Conservation (phyloP, 2,329 filamentous ascomycete genomes). For the Diaporthe aspalathi region DNA sequence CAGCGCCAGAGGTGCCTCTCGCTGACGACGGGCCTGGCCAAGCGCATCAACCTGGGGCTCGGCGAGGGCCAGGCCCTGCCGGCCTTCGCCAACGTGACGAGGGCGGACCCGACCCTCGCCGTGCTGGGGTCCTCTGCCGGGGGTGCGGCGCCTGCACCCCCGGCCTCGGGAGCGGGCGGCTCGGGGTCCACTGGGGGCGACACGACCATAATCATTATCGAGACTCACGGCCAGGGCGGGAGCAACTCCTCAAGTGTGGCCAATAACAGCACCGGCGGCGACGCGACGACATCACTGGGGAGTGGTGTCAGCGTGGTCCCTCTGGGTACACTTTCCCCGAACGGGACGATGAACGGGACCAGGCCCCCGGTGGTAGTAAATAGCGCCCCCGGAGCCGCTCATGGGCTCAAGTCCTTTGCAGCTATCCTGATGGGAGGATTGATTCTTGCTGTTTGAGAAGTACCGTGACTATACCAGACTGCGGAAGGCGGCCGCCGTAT, state of each 20-base stretch:
- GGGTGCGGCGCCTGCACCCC: too few relatives aligned
- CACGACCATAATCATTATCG: slow-evolving; percentile 4
- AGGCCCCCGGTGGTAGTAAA: not conserved
- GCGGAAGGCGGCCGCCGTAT: too few relatives aligned
- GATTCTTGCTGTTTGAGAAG: not conserved
- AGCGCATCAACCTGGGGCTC: slow-evolving; percentile 24
- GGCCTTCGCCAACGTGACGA: slow-evolving; percentile 28
- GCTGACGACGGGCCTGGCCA: not conserved
- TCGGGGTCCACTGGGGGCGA: not conserved
- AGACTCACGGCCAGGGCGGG: not conserved
- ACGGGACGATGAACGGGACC: slow-evolving; percentile 20
- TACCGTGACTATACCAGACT: too few relatives aligned
- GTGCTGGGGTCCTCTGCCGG: not conserved
- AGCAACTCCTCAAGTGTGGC: not conserved
- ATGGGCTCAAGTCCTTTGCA: not conserved
- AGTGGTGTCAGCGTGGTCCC: slow-evolving; percentile 3
- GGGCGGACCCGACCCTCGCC: slow-evolving; percentile 21
- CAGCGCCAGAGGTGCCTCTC: slow-evolving; percentile 33
- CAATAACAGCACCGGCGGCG: not conserved
- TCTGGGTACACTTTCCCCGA: not conserved
- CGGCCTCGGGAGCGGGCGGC: not conserved
- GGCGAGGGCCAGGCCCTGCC: slow-evolving; percentile 24
- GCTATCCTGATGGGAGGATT: not conserved
- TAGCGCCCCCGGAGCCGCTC: not conserved
- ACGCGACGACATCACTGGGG: not conserved